Base-by-base conservation (phyloP, 352 stramenopile species). In the Phytophthora crassamura region DNA sequence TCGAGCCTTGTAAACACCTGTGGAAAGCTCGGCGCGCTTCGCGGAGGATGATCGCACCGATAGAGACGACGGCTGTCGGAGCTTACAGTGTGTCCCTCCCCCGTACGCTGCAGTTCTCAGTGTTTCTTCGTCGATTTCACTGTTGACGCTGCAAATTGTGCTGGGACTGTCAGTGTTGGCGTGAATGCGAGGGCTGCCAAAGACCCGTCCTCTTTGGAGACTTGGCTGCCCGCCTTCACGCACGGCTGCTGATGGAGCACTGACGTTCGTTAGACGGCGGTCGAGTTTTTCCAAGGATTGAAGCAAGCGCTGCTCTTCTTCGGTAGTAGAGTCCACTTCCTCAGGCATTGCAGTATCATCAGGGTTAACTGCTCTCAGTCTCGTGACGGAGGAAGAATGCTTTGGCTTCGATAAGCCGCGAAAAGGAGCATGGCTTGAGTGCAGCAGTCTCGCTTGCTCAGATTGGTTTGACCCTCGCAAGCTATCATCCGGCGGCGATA, bases 211-310 rank as follows among this genome's bases (percentile, higher is more conserved):
- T 32, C 25, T 53, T 42, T 46, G 36, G n/a, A 5, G n/a, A 15
- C 3, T 34, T 45, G 52, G 22, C 28, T 59, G 42, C 15, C 28
- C 42, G 22, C 39, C 42, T 38, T 59, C 45, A 15, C 47, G 53
- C 35, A 56, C 45, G 39, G 15, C 41, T 33, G 42, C 10, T 40
- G 48, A 12, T 30, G 34, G 32, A 6, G 39, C 34, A 22, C 49
- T 67, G 25, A 70, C 60, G 14, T 35, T 66, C 42, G 57, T 75
- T 6, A 91, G 60, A 8, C 74, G 64, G 1, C 38, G 69, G 30
- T 83, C 78, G 9, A 89, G 77, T 36, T 82, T 82, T 18, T 86
- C 80, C 10, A 88, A 72, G 38, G 80, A 91, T 61, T 83, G 59
- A n/a, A 75, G 74, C 20, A 91, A 46, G 7, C 62, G 59, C 6